A percentile compares a stretch with the other conserved stretches of the same genome.
These are phyloP conservation scores for Pestalotiopsis sp. DNA, from an alignment of 2,329 filamentous ascomycete species.

Conservation along the genomic window DNA sequence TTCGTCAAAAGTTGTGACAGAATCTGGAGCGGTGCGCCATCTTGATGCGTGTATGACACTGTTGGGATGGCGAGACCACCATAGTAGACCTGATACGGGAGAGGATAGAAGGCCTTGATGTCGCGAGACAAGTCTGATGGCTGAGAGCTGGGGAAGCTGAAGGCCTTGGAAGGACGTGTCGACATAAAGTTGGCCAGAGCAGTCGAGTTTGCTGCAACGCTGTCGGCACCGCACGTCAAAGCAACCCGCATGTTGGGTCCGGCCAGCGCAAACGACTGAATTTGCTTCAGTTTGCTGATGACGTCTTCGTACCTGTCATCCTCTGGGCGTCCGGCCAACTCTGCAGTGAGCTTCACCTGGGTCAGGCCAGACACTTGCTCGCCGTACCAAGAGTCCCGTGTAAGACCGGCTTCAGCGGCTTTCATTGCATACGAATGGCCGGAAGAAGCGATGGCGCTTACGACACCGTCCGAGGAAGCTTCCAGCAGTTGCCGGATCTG, in stretches of 20 bases:
- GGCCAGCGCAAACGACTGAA: constrained; percentile 76
- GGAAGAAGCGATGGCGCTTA: constrained; percentile 88
- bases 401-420: constrained; percentile 79
- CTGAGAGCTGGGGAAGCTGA: constrained; percentile 35
- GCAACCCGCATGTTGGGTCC: constrained; percentile 73
- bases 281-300: constrained; percentile 79
- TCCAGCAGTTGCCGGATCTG: constrained; percentile 87
- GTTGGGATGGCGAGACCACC: constrained; percentile 81
- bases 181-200: constrained; percentile 72
- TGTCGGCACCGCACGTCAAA: constrained; percentile 81
- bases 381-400: constrained; percentile 67
- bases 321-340: constrained; percentile 71
- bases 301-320: constrained; percentile 72
- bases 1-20: constrained; percentile 91
- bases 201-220: constrained; percentile 66
- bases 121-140: constrained; percentile 42
- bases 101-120: constrained; percentile 82
- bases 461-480: constrained; percentile 81
- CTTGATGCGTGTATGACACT: constrained; percentile 74
- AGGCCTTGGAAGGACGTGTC: constrained; percentile 49
- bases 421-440: constrained; percentile 86
- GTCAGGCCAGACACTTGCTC: constrained; percentile 91
- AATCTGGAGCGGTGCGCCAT: constrained; percentile 80
- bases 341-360: constrained; percentile 82
- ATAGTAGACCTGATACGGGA: constrained; percentile 98